A percentile compares a stretch with the other conserved stretches of the same genome.
Evolutionary conservation across 2,329 filamentous ascomycete genomes (phyloP).

Genomic region (Aspergillus sp.): DNA sequence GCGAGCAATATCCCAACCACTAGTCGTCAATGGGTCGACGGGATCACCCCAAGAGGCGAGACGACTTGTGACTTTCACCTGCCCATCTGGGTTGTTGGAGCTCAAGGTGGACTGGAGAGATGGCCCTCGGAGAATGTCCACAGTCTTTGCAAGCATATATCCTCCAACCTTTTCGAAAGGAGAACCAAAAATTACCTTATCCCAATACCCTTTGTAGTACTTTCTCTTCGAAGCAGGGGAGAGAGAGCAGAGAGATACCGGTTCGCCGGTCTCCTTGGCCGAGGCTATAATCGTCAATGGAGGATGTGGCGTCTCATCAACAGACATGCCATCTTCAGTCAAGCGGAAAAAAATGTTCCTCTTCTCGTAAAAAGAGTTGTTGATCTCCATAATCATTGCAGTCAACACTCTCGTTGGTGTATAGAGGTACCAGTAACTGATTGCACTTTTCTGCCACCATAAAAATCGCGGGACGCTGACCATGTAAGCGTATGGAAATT

Average conservation of each 20-base stretch:
- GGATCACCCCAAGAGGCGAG: constrained; percentile 11
- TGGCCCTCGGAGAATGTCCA: constrained; percentile 6
- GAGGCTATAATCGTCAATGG: neutral
- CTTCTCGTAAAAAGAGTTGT: constrained; percentile 18
- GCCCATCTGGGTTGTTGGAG: constrained; percentile 3
- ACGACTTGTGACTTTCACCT: constrained; percentile 14
- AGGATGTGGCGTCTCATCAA: no score
- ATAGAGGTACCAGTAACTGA: constrained; percentile 15
- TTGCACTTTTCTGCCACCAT: constrained; percentile 9
- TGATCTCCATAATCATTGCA: constrained; percentile 15
- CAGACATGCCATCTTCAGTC: neutral
- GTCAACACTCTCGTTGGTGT: constrained; percentile 5
- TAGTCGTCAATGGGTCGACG: constrained; percentile 3
- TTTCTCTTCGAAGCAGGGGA: neutral
- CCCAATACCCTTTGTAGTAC: neutral
- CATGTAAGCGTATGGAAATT: constrained; percentile 14
- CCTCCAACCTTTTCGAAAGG: constrained; percentile 17
- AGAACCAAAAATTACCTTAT: constrained; percentile 9
- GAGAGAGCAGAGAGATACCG: neutral
- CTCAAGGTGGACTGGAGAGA: constrained; percentile 13
- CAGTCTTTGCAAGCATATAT: neutral
- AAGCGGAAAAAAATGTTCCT: constrained; percentile 13
- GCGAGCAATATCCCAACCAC: neutral
- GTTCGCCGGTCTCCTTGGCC: neutral
- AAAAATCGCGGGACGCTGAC: constrained; percentile 14